Evolutionary conservation across 192 early-diverging fungal genomes (phyloP), one percentile per base, ranked within the genome.

Genomic region (Gonapodya sp.): DNA sequence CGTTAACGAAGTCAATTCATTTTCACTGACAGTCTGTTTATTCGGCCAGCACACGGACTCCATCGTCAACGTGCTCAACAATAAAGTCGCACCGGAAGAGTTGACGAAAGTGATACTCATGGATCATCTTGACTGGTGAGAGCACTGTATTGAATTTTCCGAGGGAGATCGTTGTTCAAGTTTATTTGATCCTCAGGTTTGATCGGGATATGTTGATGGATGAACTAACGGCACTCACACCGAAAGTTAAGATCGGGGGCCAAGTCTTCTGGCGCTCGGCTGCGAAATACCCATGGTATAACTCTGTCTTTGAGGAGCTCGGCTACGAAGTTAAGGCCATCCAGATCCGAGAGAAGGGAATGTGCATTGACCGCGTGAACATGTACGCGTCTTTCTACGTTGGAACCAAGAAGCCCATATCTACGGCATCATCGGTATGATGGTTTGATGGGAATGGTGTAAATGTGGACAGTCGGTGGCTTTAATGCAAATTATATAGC

Each of bases 51-150:
- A 96, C 84, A 96, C 95, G n/a, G 88, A 91, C 46, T 91, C 91
- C n/a, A 94, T 95, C 80, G 81, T 92, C 36, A 85, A 93, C 73
- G 92, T 92, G 2, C 87, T 95, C 24, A 77, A 81, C 2, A 36
- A 34, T 73, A 85, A 85, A 32, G 82, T 94, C 79, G 80, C 35
- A 18, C 88, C 92, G 37, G 91, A 90, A 33, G 92, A 94, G 81
- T 84, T 96, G 18, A 91, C 91, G 77, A 89, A 91, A 73, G 89
- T 93, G 14, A 91, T 95, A 14, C 84, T 95, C 31, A 96, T 96
- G 94, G 95, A 96, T 81, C 95, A 96, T 82, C 89, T 96, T 86
- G 94, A 96, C 82, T 95, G 95, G 95, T 95, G 94, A 82, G 84
- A 87, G 18, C 81, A 83, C 1, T 64, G 24, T 64, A 16, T 64